phyloP scores from a whole-genome alignment of 495 filamentous ascomycete species.

The Schizothecium vesticola region DNA sequence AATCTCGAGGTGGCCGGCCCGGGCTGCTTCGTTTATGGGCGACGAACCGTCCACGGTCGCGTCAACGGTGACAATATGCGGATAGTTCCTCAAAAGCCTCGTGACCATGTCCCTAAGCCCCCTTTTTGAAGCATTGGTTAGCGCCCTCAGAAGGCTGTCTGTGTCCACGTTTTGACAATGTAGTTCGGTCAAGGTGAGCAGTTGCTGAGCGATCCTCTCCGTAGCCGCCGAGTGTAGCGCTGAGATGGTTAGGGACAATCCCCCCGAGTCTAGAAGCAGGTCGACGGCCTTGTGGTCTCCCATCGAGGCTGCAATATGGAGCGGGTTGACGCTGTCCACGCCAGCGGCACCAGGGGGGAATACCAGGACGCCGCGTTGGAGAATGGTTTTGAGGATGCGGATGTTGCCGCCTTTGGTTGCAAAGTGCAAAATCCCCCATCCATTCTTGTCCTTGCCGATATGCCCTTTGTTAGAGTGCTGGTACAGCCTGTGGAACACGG shows the following conservation, averaged over 20 bases:
- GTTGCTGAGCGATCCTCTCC: background rate
- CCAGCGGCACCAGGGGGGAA: background rate
- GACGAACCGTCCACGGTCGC: background rate
- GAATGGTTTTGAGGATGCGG: background rate
- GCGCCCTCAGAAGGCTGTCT: background rate
- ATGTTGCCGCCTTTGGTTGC: background rate
- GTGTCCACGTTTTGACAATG: background rate
- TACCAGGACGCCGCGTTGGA: background rate
- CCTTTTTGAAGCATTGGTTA: background rate
- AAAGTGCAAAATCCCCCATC: background rate
- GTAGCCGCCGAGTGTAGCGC: background rate
- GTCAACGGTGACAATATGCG: no score
- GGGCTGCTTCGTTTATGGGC: background rate
- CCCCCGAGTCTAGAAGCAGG: background rate
- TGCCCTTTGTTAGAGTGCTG: background rate
- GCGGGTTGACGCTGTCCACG: background rate
- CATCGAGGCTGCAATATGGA: background rate
- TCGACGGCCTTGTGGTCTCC: background rate
- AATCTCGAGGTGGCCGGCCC: constrained; percentile 1
- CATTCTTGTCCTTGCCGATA: background rate
- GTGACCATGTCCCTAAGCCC: background rate
- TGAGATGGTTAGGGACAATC: background rate
- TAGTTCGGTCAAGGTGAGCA: background rate
- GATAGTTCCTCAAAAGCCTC: background rate
- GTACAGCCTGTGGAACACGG: background rate